phyloP scores from a whole-genome alignment of 1,139 yeast genomes.

The Kurtzmaniella quercitrusa region DNA sequence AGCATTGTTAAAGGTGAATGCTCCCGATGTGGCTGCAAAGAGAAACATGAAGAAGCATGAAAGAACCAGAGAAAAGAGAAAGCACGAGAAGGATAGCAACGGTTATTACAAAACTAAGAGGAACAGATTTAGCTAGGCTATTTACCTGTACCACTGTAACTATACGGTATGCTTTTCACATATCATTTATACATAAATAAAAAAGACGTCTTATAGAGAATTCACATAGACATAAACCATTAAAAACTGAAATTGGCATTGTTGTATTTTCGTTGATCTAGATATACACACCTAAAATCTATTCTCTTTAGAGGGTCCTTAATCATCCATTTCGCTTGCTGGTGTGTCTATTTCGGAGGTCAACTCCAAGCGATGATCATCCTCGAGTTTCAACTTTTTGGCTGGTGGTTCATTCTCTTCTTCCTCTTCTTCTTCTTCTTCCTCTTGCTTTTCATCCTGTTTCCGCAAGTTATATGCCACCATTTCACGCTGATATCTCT shows the following conservation, averaged over 20 bases:
- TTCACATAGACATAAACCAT: too few species aligned
- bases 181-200: too few species aligned
- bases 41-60: constrained; percentile 75
- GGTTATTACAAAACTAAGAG: constrained; percentile 70
- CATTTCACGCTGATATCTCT: constrained; percentile 73
- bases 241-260: background rate
- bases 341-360: constrained; percentile 14
- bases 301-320: constrained; percentile 4
- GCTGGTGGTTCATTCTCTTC: constrained; percentile 15
- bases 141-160: constrained; percentile 5
- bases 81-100: constrained; percentile 67
- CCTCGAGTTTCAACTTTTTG: constrained; percentile 13
- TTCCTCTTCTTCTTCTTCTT: constrained; percentile 14
- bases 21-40: constrained; percentile 78
- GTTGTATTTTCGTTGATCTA: background rate
- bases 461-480: constrained; percentile 51
- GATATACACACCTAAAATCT: background rate
- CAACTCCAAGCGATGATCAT: constrained; percentile 7
- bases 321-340: constrained; percentile 10
- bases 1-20: constrained; percentile 70
- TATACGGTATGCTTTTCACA: too few species aligned
- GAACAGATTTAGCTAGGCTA: constrained; percentile 10
- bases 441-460: constrained; percentile 15
- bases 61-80: constrained; percentile 72
- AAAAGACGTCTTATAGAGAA: too few species aligned